Conservation (phyloP, 345 rosid genomes). For the thale cress (Arabidopsis thaliana) region TAIR10.1 NC_003076.8:15647501-15648000, state of each 20-base stretch:
- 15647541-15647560: background rate
- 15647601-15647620: background rate
- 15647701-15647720: background rate
- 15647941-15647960: background rate
- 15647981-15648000: background rate
- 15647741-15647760: background rate
- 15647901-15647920: background rate
- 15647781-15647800: background rate
- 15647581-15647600: background rate
- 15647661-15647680: background rate
- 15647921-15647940: background rate
- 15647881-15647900: background rate
- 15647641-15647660: background rate
- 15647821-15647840: background rate
- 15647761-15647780: background rate
- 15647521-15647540: too few species aligned
- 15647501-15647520: too few species aligned
- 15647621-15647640: background rate
- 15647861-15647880: background rate
- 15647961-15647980: background rate
- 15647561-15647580: background rate
- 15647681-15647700: background rate
- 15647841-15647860: background rate
- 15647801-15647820: fast-evolving
- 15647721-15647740: background rate